Percentiles rank a stretch among this genome's conserved stretches.
These are phyloP conservation scores for Sclerotinia borealis DNA, from an alignment of 2,329 filamentous ascomycete species.

Conservation along the genomic window DNA sequence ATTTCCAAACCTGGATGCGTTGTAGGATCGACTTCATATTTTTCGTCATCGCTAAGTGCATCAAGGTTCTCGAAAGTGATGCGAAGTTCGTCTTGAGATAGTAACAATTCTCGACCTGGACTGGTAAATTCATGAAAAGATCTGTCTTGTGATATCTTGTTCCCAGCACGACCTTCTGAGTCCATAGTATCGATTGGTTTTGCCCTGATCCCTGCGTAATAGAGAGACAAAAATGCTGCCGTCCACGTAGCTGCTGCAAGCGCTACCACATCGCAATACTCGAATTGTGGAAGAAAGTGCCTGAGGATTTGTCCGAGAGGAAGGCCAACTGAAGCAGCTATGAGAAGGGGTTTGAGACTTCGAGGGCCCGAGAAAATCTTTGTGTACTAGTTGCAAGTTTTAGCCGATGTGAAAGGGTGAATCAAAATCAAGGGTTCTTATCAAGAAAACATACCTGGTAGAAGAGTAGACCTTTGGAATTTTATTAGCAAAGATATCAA, in stretches of 20 bases:
- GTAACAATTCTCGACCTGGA: slow-evolving; percentile 6
- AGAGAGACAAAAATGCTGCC: slow-evolving; percentile 35
- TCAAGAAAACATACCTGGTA: slow-evolving; percentile 6
- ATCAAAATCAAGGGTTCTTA: neutral
- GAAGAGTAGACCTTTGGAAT: neutral
- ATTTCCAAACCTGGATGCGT: slow-evolving; percentile 9
- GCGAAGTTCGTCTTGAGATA: slow-evolving; percentile 10
- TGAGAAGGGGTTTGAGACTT: slow-evolving; percentile 41
- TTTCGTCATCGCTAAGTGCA: slow-evolving; percentile 5
- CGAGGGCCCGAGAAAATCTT: slow-evolving; percentile 47
- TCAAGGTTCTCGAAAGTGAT: slow-evolving; percentile 8
- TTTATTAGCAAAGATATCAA: neutral
- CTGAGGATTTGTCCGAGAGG: slow-evolving; percentile 41
- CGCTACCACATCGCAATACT: slow-evolving; percentile 42
- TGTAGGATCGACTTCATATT: slow-evolving; percentile 6
- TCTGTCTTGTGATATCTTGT: slow-evolving; percentile 6
- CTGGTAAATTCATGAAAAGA: slow-evolving; percentile 10
- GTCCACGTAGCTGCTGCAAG: slow-evolving; percentile 46
- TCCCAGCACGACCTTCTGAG: neutral
- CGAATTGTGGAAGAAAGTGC: slow-evolving; percentile 35
- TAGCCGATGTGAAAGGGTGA: neutral
- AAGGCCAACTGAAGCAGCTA: slow-evolving; percentile 42
- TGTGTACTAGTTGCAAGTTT: slow-evolving; percentile 37
- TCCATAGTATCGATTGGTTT: neutral
- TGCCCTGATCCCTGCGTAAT: slow-evolving; percentile 8